Evolutionary conservation across 1,139 yeast genomes (phyloP).

Genomic region (Pichiaceae sp.): DNA sequence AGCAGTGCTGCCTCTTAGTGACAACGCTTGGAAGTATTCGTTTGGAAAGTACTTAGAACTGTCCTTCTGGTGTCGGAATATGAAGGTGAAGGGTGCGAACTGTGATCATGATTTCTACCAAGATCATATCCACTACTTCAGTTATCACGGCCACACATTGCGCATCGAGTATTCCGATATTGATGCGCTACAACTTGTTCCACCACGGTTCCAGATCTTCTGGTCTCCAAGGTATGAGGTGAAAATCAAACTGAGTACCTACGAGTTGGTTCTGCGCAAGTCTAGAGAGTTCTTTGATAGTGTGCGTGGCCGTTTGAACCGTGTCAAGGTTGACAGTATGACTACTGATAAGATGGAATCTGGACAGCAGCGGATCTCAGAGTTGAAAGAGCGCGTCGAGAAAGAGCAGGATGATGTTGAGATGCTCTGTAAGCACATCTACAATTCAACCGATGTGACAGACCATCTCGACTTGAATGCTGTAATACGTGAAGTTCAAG

Average conservation of each 20-base stretch:
- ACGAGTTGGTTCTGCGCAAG: constrained; percentile 44
- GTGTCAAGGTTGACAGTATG: constrained; percentile 74
- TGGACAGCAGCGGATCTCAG: constrained; percentile 52
- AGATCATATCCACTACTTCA: constrained; percentile 78
- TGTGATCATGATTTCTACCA: constrained; percentile 77
- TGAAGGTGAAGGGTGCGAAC: constrained; percentile 38
- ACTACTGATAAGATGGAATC: constrained; percentile 64
- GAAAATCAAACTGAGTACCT: constrained; percentile 57
- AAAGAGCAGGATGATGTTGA: constrained; percentile 43
- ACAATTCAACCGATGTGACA: constrained; percentile 49
- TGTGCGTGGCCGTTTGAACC: constrained; percentile 58
- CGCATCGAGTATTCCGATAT: constrained; percentile 70
- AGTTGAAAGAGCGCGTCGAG: constrained; percentile 45
- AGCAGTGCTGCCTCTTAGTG: constrained; percentile 81
- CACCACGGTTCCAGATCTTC: constrained; percentile 63
- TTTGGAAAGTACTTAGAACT: constrained; percentile 89
- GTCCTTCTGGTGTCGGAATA: constrained; percentile 64
- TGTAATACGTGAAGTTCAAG: constrained; percentile 66
- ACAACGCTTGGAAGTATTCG: constrained; percentile 82
- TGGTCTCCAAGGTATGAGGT: constrained; percentile 74
- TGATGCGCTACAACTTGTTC: constrained; percentile 68
- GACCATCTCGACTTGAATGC: constrained; percentile 65
- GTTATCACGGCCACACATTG: constrained; percentile 71
- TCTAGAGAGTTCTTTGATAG: constrained; percentile 62
- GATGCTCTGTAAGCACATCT: constrained; percentile 42